Base-by-base conservation (phyloP, 148 eudicot species). In the Camellia japonica region DNA sequence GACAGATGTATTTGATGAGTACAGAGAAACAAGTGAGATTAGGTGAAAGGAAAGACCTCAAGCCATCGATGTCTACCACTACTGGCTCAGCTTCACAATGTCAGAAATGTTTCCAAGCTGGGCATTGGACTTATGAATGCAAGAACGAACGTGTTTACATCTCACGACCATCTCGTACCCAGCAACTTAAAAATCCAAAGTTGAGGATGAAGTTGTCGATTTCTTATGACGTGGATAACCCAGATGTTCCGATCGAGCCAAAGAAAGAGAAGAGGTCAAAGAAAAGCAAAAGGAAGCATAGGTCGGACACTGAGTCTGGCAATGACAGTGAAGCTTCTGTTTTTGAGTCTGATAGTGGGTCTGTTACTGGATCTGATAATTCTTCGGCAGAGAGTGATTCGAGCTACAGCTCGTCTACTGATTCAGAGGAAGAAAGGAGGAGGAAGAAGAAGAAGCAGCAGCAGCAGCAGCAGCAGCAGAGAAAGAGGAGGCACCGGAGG, bases 51-150 rank as follows among this genome's bases (percentile, higher is more conserved):
- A 93, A 93, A 79, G 97, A 93, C 79, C 81, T 63, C 9, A 95
- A 87, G 83, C 20, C 87, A 74, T 83, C 86, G 30, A 68, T 85
- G 71, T 79, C 87, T 44, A 56, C 87, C 41, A 38, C 76, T 6
- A 87, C 83, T 60, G 91, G 90, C 10, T 61, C 73, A 9, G 80
- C 85, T 72, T 80, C 93, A 5, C 91, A 92, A 69, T 95, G 99
- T 86, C 99, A 95, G 64, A 95, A 95, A 85, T 95, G 99, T 80
- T 90, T 90, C 78, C 93, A 95, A 78, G 46, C 85, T 8, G 97
- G 95, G 77, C 99, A 95, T 79, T 95, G 99, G 99, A 95, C 99
- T 1, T 95, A 90, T 16, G 97, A 95, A 79, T 95, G 99, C 88
- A 93, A 93, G 87, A 95, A 95, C n/a, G 99, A 95, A 64, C 84